These are phyloP conservation scores for Neoscytalidium dimidiatum DNA, from an alignment of 2,329 filamentous ascomycete species.

Conservation along the genomic window DNA sequence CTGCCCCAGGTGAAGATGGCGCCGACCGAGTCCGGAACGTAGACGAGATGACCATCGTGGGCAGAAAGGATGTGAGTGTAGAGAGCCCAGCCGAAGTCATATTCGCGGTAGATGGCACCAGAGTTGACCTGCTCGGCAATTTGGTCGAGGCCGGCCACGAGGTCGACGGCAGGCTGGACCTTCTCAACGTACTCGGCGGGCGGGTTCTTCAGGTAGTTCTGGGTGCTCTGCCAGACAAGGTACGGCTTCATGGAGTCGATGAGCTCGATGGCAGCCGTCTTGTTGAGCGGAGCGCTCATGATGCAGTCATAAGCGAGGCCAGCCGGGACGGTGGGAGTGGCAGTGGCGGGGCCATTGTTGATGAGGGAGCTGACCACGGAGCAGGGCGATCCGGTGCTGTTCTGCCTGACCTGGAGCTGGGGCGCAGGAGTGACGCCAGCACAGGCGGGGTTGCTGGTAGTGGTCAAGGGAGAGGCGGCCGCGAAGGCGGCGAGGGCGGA, in stretches of 20 bases:
- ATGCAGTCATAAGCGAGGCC: conserved; percentile 49
- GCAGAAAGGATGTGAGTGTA: conserved; percentile 53
- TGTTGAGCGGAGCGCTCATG: conserved; percentile 48
- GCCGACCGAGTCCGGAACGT: conserved; percentile 55
- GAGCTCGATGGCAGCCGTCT: conserved; percentile 41
- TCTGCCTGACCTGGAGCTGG: not conserved
- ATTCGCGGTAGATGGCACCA: conserved; percentile 43
- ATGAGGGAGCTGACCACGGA: conserved; percentile 16
- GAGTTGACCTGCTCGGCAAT: conserved; percentile 42
- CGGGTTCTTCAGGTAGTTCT: conserved; percentile 47
- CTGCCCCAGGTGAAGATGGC: conserved; percentile 54
- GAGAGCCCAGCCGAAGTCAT: conserved; percentile 49
- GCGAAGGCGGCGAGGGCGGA: conserved; percentile 4
- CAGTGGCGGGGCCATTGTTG: not conserved
- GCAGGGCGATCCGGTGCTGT: conserved; percentile 7
- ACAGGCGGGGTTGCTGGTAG: not conserved
- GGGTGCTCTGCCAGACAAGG: conserved; percentile 49
- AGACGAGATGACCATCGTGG: conserved; percentile 67
- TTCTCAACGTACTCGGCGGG: conserved; percentile 49
- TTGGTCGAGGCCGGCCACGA: conserved; percentile 40
- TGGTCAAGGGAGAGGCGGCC: conserved; percentile 5
- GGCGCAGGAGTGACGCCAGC: not conserved
- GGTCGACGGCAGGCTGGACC: conserved; percentile 45
- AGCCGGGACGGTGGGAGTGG: conserved; percentile 44
- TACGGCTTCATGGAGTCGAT: conserved; percentile 48